Evolutionary conservation across 2,329 filamentous ascomycete species (phyloP), one percentile per base, ranked within the genome.

Genomic region (Anthostomella pinea): DNA sequence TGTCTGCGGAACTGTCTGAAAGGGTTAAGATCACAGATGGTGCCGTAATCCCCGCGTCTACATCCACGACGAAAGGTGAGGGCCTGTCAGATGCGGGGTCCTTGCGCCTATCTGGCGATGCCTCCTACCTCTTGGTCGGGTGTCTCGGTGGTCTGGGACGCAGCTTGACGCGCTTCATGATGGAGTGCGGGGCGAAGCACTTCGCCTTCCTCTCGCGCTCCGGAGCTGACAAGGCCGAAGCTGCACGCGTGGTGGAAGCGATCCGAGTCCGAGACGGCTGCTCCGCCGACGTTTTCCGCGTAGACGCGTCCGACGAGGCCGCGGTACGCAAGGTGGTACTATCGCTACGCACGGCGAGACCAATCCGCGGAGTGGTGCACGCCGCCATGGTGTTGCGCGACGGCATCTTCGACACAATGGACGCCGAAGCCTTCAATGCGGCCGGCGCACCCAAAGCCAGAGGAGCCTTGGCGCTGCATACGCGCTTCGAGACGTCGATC

Each of bases 91-190:
- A n/a, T n/a, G n/a, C 13, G 6, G 11, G n/a, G 6, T 17, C 26
- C 16, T 15, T 29, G 13, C 16, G 26, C 16, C 26, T 29, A 6
- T 14, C 26, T 3, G 15, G 35, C 4, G 43, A 56, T 5, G 47
- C 35, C 5, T 45, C 41, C 3, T 62, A 63, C 32, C 46, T 63
- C 9, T 49, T 63, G 0, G 52, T 62, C 8, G 59, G 60, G 3
- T 57, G 60, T 31, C 44, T 63, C 4, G 60, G 60, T 28, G 60
- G 59, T 6, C 48, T 64, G 1, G 58, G 60, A 2, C 43, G 56
- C 3, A 55, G 51, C 15, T 21, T 63, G 13, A 48, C 57, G 1
- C 37, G 35, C 2, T 62, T 55, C 54, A 57, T 63, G 53, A 46
- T 58, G 38, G 37, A 43, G 9, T 30, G 19, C 2, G 60, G 60